Conservation (phyloP, 208 protist species). For the Crithidia bombi region DNA sequence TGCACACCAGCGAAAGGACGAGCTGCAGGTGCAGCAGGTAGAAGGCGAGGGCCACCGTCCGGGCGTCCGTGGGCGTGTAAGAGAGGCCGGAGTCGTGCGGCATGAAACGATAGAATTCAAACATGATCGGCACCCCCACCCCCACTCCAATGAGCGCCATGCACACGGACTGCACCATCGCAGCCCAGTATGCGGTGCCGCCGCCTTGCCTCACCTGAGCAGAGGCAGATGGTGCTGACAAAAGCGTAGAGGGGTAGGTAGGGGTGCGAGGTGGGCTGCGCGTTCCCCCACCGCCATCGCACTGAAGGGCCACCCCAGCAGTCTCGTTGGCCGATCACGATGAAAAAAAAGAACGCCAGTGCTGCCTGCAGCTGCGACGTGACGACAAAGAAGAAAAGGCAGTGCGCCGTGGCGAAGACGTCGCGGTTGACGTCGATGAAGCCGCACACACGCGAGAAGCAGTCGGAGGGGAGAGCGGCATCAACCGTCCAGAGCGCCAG, state of each 20-base stretch:
- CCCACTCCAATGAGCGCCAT: constrained; percentile 3
- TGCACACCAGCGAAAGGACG: constrained; percentile 10
- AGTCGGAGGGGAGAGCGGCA: constrained; percentile 19
- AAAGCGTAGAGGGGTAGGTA: neutral
- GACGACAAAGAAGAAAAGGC: constrained; percentile 15
- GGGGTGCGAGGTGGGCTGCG: neutral
- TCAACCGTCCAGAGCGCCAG: constrained; percentile 28
- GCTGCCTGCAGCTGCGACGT: constrained; percentile 16
- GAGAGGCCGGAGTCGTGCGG: neutral
- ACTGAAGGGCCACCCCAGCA: neutral
- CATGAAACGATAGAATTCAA: constrained; percentile 5
- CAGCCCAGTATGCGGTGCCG: neutral
- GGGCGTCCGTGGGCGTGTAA: neutral
- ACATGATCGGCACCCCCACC: constrained; percentile 4
- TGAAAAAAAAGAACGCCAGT: neutral
- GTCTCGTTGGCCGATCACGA: neutral
- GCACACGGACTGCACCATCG: neutral
- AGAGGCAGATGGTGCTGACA: neutral
- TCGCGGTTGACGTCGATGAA: constrained; percentile 19
- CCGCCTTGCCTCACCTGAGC: constrained; percentile 9
- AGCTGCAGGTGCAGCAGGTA: constrained; percentile 22
- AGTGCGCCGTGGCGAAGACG: constrained; percentile 21
- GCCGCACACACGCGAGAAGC: neutral
- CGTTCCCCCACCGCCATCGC: neutral
- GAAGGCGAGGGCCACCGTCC: neutral